Percentiles rank a stretch among this genome's conserved stretches.
Evolutionary conservation across 345 rosid genomes (phyloP).

Genomic region (Lepidium africanum): DNA sequence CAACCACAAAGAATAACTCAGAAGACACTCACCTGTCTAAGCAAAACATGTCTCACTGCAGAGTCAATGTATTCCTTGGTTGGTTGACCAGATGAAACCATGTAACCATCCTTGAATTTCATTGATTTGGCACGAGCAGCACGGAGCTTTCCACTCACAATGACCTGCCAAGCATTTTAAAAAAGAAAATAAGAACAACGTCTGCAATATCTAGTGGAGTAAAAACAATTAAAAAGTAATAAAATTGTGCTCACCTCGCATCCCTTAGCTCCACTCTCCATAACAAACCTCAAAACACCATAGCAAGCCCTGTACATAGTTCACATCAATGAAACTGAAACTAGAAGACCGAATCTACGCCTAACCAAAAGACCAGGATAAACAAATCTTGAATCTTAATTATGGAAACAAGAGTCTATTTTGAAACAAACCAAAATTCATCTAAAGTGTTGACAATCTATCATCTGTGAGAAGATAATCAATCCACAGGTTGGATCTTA

Average conservation of each 20-base stretch:
- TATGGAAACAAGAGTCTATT: background rate
- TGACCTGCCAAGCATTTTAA: conserved; percentile 32
- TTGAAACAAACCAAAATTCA: background rate
- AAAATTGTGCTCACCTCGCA: conserved; percentile 32
- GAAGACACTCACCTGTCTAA: conserved; percentile 48
- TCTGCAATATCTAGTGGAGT: too few species aligned
- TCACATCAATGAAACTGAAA: background rate
- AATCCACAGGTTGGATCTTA: background rate
- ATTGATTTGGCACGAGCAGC: conserved; percentile 80
- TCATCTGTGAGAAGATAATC: too few species aligned
- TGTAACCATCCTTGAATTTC: conserved; percentile 91
- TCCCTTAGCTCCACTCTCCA: conserved; percentile 86
- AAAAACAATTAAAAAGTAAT: too few species aligned
- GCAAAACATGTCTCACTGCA: conserved; percentile 64
- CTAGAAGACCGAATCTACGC: too few species aligned
- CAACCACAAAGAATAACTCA: background rate
- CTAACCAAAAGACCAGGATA: too few species aligned
- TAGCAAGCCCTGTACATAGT: conserved; percentile 54
- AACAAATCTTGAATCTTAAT: too few species aligned
- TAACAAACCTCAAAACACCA: conserved; percentile 68
- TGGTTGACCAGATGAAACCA: conserved; percentile 90
- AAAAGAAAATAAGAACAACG: background rate
- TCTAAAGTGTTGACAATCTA: background rate
- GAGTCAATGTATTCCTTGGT: conserved; percentile 79
- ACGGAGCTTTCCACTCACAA: conserved; percentile 66